Base-by-base conservation (phyloP, 352 stramenopile genomes). In the Phytophthora boehmeriae region DNA sequence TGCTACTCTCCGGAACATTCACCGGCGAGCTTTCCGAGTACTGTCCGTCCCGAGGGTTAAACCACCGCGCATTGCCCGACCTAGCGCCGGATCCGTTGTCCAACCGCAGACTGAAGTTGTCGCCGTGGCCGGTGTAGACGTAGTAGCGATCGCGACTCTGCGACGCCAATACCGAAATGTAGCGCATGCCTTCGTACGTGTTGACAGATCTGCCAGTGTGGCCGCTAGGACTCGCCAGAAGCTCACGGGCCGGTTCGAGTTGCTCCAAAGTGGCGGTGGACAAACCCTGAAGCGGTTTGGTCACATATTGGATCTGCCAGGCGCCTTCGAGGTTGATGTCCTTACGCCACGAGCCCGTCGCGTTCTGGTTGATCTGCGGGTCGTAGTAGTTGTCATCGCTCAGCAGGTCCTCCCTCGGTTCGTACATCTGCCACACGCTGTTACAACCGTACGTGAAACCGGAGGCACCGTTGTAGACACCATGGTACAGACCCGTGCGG, bases 351-450 rank as follows among this genome's bases (percentile, higher is more conserved):
- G 63, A 71, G 23, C 63, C 39, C 2, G 49, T 62, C 2, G 56
- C 44, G 32, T 71, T 71, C 22, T 59, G 45, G 32, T 44, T 54
- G 20, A 56, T 39, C 14, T 36, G 22, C 11, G 65, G 53, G 2
- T 35, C 32, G 27, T 66, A 66, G 43, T 63, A 70, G 30, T 70
- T 56, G n/a, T 28, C 55, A 16, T 52, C 55, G 28, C 43, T 43
- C 0, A 61, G 49, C 14, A 70, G 54, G 5, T 65, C 49, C 0
- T 20, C 39, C 8, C 17, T 20, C 3, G 61, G 62, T 34, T 70
- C 62, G 44, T 71, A 71, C 49, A 70, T 66, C 9, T 70, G 62
- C 48, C 62, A 66, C 5, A 70, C 62, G 19, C 55, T 66, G 44
- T 71, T 54, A 28, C 48, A 50, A n/a, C 55, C 62, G 44, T 71